Base-by-base conservation (phyloP, 2,329 filamentous ascomycete genomes). In the Pyricularia pennisetigena region DNA sequence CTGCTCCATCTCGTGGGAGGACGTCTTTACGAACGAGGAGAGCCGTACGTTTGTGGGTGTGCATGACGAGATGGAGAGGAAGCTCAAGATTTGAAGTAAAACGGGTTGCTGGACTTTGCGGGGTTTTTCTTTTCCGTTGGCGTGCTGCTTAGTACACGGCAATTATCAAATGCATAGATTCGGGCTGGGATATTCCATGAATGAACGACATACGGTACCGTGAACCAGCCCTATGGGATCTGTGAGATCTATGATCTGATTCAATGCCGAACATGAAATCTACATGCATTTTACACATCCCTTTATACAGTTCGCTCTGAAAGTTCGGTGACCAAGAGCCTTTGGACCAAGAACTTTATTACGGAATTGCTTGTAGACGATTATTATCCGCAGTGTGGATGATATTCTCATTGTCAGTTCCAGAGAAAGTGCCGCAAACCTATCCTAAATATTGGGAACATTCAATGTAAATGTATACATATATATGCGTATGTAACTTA, bases 41-140 rank as follows among this genome's bases (percentile, higher is more conserved):
- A 85, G 87, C 77, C 85, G 88, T 74, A 85, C 86, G 70, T 82
- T 87, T 61, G 86, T 89, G 28, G 87, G 89, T 67, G 89, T 97
- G 80, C 93, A 97, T 74, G 90, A 92, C 69, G 94, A 98, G 86
- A 93, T 97, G 88, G 94, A 97, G 88, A 86, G 87, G 79, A 92
- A 93, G 85, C 82, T 97, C 79, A 91, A 89, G 85, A 96, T 97
- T 77, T 82, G 82, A 83, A 32, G 7, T 20, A 3, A 10, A 23
- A 32, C 10, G 28, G 28, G 9, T 20, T 65, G 14, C n/a, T 35
- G 29, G 29, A 20, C 29, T 41, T 35, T 8, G n/a, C n/a, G n/a
- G 30, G 12, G 29, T 49, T 24, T 65, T 3, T 49, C 4, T 65
- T 62, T 62, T 62, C 57, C 57, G 24, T 20, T 29, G 24, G 4